phyloP scores from a whole-genome alignment of 2,329 filamentous ascomycete genomes.

The Fusarium austroafricanum region DNA sequence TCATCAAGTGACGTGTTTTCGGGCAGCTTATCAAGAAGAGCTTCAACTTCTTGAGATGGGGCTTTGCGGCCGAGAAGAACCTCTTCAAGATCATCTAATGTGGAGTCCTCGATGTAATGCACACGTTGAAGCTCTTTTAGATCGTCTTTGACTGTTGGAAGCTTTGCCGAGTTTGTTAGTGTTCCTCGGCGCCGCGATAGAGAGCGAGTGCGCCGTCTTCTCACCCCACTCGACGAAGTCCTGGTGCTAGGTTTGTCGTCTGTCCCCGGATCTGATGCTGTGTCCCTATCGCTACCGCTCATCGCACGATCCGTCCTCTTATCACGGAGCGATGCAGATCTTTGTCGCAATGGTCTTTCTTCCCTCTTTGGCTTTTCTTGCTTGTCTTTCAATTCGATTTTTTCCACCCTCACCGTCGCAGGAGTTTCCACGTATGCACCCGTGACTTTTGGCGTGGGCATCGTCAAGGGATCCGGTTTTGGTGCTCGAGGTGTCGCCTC shows the following conservation, averaged over 20 bases:
- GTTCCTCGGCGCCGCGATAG: conserved; percentile 58
- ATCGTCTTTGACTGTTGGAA: conserved; percentile 67
- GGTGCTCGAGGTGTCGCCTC: conserved; percentile 62
- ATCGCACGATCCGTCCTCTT: conserved; percentile 40
- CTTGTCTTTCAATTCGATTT: conserved; percentile 38
- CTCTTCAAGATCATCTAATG: conserved; percentile 68
- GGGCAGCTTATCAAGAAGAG: conserved; percentile 43
- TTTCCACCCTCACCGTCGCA: conserved; percentile 57
- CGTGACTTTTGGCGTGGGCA: conserved; percentile 65
- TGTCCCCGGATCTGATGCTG: conserved; percentile 49
- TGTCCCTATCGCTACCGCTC: conserved; percentile 45
- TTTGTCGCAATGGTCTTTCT: conserved; percentile 18
- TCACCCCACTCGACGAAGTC: conserved; percentile 41
- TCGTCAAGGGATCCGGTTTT: conserved; percentile 59
- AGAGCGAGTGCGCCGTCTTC: conserved; percentile 52
- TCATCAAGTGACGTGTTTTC: conserved; percentile 39
- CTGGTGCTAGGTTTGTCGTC: conserved; percentile 41
- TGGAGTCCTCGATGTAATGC: conserved; percentile 69
- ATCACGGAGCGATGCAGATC: conserved; percentile 41
- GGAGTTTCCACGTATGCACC: conserved; percentile 70
- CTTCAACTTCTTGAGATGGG: conserved; percentile 41
- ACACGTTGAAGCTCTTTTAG: conserved; percentile 63
- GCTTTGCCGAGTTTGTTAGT: conserved; percentile 65
- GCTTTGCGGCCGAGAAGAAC: conserved; percentile 57
- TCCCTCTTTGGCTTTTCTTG: conserved; percentile 34